These are phyloP conservation scores for Phyllosticta ampelicida DNA, from an alignment of 2,329 filamentous ascomycete species.

Conservation along the genomic window DNA sequence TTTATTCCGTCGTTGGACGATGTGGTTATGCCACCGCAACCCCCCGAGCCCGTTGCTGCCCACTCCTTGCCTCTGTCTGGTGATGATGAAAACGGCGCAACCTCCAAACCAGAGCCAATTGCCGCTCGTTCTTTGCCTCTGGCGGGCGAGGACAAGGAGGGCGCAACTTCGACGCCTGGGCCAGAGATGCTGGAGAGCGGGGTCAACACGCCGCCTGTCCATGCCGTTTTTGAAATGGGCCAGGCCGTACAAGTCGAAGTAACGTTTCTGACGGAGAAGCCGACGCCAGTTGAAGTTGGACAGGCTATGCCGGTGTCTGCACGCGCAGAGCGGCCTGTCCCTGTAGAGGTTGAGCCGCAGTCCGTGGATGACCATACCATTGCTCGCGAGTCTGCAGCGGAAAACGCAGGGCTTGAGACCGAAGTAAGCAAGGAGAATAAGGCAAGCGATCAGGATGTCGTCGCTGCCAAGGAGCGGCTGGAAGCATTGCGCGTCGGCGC, in stretches of 20 bases:
- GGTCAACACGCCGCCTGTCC: not conserved
- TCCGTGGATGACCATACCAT: not conserved
- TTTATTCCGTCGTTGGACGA: not conserved
- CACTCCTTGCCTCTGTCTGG: not conserved
- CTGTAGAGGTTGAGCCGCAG: not conserved
- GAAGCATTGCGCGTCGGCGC: conserved; percentile 20
- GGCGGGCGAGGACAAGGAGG: not conserved
- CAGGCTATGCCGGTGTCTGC: not conserved
- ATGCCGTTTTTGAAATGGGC: not conserved
- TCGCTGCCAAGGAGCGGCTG: conserved; percentile 36
- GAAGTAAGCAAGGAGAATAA: not conserved
- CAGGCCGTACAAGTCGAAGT: not conserved
- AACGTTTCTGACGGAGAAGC: not conserved
- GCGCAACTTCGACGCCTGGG: not conserved
- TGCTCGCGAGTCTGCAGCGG: not conserved
- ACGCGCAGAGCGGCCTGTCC: not conserved
- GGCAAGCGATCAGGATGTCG: conserved; percentile 33
- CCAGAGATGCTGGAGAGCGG: not conserved
- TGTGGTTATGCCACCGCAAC: not conserved
- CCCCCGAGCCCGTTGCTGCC: not conserved
- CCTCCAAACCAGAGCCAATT: not conserved
- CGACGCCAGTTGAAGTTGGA: not conserved
- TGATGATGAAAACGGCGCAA: not conserved
- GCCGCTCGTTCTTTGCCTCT: not conserved
- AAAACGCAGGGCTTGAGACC: not conserved